Base-by-base conservation (phyloP, 139 green algal species). In the Volvox africanus region DNA sequence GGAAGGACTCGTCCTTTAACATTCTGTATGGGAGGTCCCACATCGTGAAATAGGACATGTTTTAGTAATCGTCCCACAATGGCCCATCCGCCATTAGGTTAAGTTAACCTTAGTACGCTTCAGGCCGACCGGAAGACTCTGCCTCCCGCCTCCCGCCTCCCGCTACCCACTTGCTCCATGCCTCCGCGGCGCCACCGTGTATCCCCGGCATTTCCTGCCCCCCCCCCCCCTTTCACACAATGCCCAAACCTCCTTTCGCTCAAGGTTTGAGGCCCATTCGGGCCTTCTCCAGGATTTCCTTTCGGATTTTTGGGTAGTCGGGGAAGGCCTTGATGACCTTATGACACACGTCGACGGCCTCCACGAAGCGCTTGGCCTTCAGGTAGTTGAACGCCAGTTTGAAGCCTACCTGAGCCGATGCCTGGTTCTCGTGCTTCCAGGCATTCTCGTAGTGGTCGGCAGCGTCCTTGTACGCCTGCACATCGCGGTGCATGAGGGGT, bases 301-400 rank as follows among this genome's bases (percentile, higher is more conserved):
- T 94, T 24, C 90, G 86, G 44, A 98, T 96, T 85, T 95, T 96
- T 32, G 95, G 94, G 81, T 97, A 98, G 30, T 95, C 91, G 0
- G 96, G 96, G 91, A 95, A 95, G 0, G 79, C 86, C 85, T 96
- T 95, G 82, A 98, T 91, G 32, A 97, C 95, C 88, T 96, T 96
- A 88, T 97, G 88, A 91, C 95, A 97, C 67, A 97, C 94, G 61
- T 97, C 94, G 68, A 97, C 94, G 13, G 95, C 95, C 81, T 97
- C 95, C 85, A 97, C 94, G 88, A 92, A 96, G 17, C 95, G 93
- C 79, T 94, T 93, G 1, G 96, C 94, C 87, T 98, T 98, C 37
- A 98, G 92, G 89, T 97, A 97, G 92, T 97, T 98, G 92, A 97
- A 98, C 0, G 95, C 96, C 61, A 98, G 94, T 93, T 96, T 96